Evolutionary conservation across 1,139 yeast genomes (phyloP).

Genomic region (Blastobotrys petasosporus): DNA sequence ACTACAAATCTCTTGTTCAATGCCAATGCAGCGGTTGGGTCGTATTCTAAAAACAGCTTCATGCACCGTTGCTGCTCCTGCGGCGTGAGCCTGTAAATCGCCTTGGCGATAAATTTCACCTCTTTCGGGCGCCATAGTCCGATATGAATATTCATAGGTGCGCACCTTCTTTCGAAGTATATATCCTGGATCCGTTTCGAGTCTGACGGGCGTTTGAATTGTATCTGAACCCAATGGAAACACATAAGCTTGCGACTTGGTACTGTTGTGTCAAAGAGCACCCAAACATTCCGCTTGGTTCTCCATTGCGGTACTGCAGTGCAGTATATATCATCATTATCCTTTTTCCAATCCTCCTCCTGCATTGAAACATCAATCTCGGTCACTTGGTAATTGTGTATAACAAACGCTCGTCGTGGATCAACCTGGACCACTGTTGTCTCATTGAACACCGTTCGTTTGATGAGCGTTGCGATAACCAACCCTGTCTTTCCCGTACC

Average conservation of each 20-base stretch:
- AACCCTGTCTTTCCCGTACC: constrained; percentile 11
- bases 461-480: constrained; percentile 4
- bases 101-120: constrained; percentile 5
- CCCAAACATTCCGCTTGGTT: constrained; percentile 8
- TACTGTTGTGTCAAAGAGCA: constrained; percentile 5
- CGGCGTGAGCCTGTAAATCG: not conserved
- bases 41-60: constrained; percentile 5
- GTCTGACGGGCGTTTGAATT: not conserved
- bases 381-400: constrained; percentile 3
- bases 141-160: constrained; percentile 1
- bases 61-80: constrained; percentile 5
- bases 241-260: not conserved
- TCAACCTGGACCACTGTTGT: constrained; percentile 7
- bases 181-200: not conserved
- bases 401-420: constrained; percentile 3
- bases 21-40: constrained; percentile 8
- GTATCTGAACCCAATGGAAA: not conserved
- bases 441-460: constrained; percentile 1
- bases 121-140: constrained; percentile 7
- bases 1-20: constrained; percentile 1
- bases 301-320: not conserved
- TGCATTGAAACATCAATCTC: not conserved
- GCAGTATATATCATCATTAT: not conserved
- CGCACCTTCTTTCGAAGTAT: not conserved
- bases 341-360: too few relatives aligned